These are phyloP conservation scores for Coniochaeta hoffmannii DNA, from an alignment of 2,329 filamentous ascomycete species.

Conservation along the genomic window DNA sequence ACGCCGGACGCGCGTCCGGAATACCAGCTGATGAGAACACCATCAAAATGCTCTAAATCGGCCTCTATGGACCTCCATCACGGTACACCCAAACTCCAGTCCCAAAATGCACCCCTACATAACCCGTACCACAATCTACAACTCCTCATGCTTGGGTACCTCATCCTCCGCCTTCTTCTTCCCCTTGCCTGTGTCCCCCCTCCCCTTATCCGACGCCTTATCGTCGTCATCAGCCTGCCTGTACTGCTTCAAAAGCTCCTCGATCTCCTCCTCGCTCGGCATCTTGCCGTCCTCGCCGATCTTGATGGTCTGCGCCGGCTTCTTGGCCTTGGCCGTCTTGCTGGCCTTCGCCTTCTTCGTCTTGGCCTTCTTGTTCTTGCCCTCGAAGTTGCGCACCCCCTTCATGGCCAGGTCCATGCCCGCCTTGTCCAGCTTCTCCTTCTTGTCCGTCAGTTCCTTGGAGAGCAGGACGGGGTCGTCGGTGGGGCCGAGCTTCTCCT, in stretches of 20 bases:
- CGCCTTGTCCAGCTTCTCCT: slow-evolving; percentile 63
- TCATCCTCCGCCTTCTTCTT: slow-evolving; percentile 13
- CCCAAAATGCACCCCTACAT: not conserved
- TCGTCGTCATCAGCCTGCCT: slow-evolving; percentile 20
- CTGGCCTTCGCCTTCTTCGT: slow-evolving; percentile 25
- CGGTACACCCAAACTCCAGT: not conserved
- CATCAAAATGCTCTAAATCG: not conserved
- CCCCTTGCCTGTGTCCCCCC: slow-evolving; percentile 9
- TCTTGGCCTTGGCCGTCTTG: slow-evolving; percentile 14
- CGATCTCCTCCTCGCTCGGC: slow-evolving; percentile 35
- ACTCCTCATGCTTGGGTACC: slow-evolving; percentile 22
- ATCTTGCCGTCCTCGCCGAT: slow-evolving; percentile 32
- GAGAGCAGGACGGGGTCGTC: slow-evolving; percentile 70
- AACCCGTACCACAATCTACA: slow-evolving; percentile 12
- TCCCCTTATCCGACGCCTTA: slow-evolving; percentile 10
- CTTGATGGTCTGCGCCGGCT: slow-evolving; percentile 22
- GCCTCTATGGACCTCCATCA: not conserved
- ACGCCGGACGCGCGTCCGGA: not conserved
- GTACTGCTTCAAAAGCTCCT: slow-evolving; percentile 44
- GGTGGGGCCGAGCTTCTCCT: slow-evolving; percentile 60
- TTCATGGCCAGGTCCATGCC: slow-evolving; percentile 65
- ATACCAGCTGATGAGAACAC: not conserved
- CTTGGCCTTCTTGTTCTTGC: slow-evolving; percentile 33
- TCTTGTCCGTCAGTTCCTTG: slow-evolving; percentile 63
- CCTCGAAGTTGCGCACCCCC: slow-evolving; percentile 51